Conservation (phyloP, 176 grass and related monocot species). For the Triticum turgidum region DNA sequence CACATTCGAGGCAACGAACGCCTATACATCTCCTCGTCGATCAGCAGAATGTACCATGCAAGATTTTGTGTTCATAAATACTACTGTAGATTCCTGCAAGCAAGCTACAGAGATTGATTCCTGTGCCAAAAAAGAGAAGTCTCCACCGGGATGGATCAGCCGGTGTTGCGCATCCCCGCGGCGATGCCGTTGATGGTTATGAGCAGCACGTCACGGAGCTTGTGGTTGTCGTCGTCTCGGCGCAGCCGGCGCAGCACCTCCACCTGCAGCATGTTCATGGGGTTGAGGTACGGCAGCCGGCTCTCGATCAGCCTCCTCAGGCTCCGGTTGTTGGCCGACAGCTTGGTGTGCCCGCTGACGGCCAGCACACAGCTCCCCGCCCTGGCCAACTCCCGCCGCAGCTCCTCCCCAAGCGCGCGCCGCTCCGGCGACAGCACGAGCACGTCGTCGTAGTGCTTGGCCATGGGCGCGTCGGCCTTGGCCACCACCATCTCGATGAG, state of each 20-base stretch:
- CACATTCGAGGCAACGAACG: no score
- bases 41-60: no score
- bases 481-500: conserved; percentile 96
- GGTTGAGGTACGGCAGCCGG: conserved; percentile 71
- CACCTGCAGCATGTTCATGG: conserved; percentile 90
- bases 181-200: conserved; percentile 95
- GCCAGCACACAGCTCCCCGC: conserved; percentile 66
- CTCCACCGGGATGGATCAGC: conserved; percentile 27
- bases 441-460: conserved; percentile 73
- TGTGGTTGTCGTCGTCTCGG: conserved; percentile 61
- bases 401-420: conserved; percentile 32
- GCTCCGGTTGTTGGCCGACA: conserved; percentile 68
- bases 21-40: no score
- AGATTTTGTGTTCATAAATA: no score
- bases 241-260: conserved; percentile 75
- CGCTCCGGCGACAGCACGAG: conserved; percentile 42
- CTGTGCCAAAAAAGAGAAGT: background rate
- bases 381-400: conserved; percentile 50
- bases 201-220: conserved; percentile 77
- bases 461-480: conserved; percentile 70
- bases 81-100: no score
- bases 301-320: conserved; percentile 72
- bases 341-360: conserved; percentile 72
- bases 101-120: no score
- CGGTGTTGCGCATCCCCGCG: conserved; percentile 92